phyloP scores from a whole-genome alignment of 805 yeast genomes.

The Saccharomycopsis vini region DNA sequence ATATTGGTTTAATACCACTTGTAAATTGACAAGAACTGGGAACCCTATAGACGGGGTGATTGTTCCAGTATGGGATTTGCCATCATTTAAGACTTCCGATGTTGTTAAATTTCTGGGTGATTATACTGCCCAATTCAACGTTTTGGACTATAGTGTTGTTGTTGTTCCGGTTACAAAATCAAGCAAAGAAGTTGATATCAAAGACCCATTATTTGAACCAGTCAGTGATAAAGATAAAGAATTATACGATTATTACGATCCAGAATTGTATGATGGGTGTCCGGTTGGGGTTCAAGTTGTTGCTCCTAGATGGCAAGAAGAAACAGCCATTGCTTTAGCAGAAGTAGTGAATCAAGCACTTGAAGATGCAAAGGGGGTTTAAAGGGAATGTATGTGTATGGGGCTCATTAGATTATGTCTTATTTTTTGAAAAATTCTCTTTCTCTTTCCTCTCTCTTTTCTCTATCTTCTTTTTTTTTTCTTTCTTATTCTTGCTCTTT shows the following conservation, averaged over 20 bases:
- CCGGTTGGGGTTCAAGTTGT: slow-evolving; percentile 51
- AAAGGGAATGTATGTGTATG: too few species aligned
- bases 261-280: slow-evolving; percentile 39
- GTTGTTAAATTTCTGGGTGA: slow-evolving; percentile 26
- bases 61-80: slow-evolving; percentile 36
- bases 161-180: slow-evolving; percentile 38
- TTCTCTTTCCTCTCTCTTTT: too few species aligned
- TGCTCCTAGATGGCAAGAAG: slow-evolving; percentile 50
- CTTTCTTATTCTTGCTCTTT: too few species aligned
- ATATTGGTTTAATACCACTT: slow-evolving; percentile 29
- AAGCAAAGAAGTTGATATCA: slow-evolving; percentile 25
- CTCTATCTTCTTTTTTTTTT: too few species aligned
- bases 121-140: slow-evolving; percentile 36
- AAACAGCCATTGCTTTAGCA: slow-evolving; percentile 38
- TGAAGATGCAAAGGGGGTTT: too few species aligned
- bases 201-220: slow-evolving; percentile 19
- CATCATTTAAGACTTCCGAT: slow-evolving; percentile 31
- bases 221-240: slow-evolving; percentile 27
- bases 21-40: slow-evolving; percentile 27
- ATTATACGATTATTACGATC: slow-evolving; percentile 34
- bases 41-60: slow-evolving; percentile 41
- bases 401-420: too few species aligned
- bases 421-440: too few species aligned
- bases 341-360: slow-evolving; percentile 19
- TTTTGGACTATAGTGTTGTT: slow-evolving; percentile 33